Base-by-base conservation (phyloP, 2,329 filamentous ascomycete genomes). In the Fusarium ramigenum region DNA sequence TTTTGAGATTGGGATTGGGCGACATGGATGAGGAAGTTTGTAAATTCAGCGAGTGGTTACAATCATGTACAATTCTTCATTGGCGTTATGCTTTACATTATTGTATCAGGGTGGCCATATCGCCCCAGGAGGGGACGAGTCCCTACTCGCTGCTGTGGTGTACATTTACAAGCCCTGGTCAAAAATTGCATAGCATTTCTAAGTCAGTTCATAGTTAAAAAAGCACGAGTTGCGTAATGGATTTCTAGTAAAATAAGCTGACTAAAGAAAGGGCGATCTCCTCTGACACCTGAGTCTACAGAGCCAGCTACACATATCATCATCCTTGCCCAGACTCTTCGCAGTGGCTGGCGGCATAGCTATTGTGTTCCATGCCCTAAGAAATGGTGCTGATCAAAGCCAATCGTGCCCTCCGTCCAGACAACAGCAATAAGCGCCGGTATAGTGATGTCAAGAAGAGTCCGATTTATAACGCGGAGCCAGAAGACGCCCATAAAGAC, bases 211-310 rank as follows among this genome's bases (percentile, higher is more conserved):
- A 34, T 25, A 30, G 32, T 42, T 49, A 11, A 56, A 67, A 60
- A 64, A 61, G 47, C 47, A 56, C 52, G 69, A 47, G 59, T 66
- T 70, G 52, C 34, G 50, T 60, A 75, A 60, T 77, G 40, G 53
- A 71, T 69, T 75, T 68, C 54, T 67, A 74, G 62, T 64, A 61
- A 68, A 75, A 49, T 40, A 70, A 75, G 71, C 61, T 66, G 52
- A 77, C 73, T 67, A 63, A 69, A 73, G 49, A 74, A 78, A 75
- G 73, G 73, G 36, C 58, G 53, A 69, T 68, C 66, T 72, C 70
- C 52, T 69, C 67, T 60, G 66, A 72, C 72, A 78, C 67, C 78
- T 74, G 59, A 62, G 69, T 79, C 69, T 79, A 78, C 70, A 77
- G 69, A 66, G 60, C 66, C 59, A 69, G 70, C 67, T 64, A 63